These are phyloP conservation scores for Ichthyophthirius multifiliis DNA, from an alignment of 169 alveolate species.

Conservation along the genomic window DNA sequence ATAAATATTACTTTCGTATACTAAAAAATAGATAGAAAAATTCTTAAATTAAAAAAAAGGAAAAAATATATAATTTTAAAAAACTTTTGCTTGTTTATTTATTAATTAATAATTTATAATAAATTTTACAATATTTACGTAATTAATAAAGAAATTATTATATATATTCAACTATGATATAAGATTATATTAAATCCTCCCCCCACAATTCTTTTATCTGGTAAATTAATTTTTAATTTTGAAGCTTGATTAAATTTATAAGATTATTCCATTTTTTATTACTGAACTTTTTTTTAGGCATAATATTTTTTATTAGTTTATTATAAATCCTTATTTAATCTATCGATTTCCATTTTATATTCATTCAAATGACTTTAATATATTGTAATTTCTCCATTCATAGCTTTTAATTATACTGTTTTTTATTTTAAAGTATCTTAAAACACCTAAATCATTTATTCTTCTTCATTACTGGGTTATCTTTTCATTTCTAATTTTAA, in stretches of 20 bases:
- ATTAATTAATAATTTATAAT: no score
- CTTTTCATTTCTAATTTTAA: slow-evolving; percentile 73
- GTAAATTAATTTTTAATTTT: slow-evolving; percentile 26
- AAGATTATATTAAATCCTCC: slow-evolving; percentile 56
- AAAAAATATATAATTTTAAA: no score
- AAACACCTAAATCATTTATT: slow-evolving; percentile 69
- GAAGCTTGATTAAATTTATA: slow-evolving; percentile 11
- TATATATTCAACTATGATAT: no score
- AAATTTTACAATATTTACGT: no score
- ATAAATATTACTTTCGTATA: no score
- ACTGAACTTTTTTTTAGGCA: slow-evolving; percentile 57
- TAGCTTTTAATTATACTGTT: slow-evolving; percentile 69
- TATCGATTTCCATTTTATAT: slow-evolving; percentile 81
- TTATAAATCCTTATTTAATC: slow-evolving; percentile 71
- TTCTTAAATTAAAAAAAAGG: no score
- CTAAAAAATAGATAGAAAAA: no score
- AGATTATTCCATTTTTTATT: slow-evolving; percentile 52
- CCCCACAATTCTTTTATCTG: slow-evolving; percentile 66
- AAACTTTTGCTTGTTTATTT: no score
- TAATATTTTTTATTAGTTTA: slow-evolving; percentile 71
- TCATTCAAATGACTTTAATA: slow-evolving; percentile 77
- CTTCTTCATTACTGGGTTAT: slow-evolving; percentile 81
- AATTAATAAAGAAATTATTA: no score
- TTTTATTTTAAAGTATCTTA: slow-evolving; percentile 74
- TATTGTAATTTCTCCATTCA: slow-evolving; percentile 76